phyloP scores from a whole-genome alignment of 176 grass and related monocot genomes.

The Aegilops tauschii region DNA sequence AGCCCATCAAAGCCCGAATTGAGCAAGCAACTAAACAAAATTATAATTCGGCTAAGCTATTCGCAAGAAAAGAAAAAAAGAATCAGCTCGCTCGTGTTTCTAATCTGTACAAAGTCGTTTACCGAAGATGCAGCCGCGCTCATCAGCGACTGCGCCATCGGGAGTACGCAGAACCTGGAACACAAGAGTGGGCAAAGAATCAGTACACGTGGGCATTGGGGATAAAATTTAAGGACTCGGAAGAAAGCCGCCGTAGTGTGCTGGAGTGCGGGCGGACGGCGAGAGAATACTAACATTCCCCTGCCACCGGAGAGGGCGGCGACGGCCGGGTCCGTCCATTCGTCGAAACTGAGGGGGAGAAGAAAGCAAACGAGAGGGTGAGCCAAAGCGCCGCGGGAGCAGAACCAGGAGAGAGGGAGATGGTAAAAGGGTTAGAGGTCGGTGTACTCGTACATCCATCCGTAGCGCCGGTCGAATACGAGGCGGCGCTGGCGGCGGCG shows the following conservation, averaged over 20 bases:
- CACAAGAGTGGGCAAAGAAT: not conserved
- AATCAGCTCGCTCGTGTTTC: not conserved
- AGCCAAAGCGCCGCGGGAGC: not conserved
- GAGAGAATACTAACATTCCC: conserved; percentile 42
- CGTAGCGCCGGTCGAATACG: conserved; percentile 51
- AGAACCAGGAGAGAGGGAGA: not conserved
- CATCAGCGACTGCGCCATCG: conserved; percentile 36
- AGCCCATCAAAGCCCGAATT: not conserved
- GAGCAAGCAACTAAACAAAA: not conserved
- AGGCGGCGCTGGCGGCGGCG: conserved; percentile 33
- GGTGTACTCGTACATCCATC: conserved; percentile 36
- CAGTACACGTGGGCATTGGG: not conserved
- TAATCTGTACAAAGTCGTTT: not conserved
- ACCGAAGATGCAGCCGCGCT: conserved; percentile 27
- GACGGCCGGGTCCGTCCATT: conserved; percentile 53
- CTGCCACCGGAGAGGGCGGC: conserved; percentile 49
- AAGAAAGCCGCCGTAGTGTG: not conserved
- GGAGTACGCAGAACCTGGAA: conserved; percentile 55
- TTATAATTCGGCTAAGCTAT: not conserved
- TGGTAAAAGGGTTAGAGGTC: not conserved
- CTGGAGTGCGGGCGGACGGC: not conserved
- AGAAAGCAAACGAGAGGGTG: not conserved
- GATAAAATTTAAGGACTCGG: not conserved
- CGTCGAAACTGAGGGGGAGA: conserved; percentile 44
- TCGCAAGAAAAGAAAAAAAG: too few relatives aligned